phyloP scores from a whole-genome alignment of 2,329 filamentous ascomycete genomes.

The Elsinoe ampelina region DNA sequence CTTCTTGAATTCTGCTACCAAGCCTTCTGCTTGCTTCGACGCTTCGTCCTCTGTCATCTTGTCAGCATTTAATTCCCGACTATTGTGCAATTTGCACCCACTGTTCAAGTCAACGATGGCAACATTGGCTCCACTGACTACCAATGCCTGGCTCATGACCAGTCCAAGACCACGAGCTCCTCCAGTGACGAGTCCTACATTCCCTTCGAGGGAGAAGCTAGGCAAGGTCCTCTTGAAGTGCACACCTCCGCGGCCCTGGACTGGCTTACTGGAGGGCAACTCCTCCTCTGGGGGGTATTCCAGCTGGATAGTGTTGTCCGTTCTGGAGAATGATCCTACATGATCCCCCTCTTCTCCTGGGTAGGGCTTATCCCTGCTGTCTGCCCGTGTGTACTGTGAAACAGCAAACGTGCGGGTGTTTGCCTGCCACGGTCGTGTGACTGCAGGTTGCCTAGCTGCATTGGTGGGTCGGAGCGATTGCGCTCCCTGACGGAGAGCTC shows the following conservation, averaged over 20 bases:
- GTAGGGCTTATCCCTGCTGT: constrained; percentile 19
- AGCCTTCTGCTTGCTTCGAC: constrained; percentile 60
- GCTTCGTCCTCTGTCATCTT: constrained; percentile 64
- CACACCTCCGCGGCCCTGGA: constrained; percentile 66
- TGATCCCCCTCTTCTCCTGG: constrained; percentile 29
- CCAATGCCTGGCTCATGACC: constrained; percentile 86
- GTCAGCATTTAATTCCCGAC: not conserved
- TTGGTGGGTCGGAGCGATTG: not conserved
- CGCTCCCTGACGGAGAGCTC: not conserved
- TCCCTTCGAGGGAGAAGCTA: constrained; percentile 76
- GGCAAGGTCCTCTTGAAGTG: constrained; percentile 80
- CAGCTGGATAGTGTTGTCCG: constrained; percentile 66
- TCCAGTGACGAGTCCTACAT: constrained; percentile 78
- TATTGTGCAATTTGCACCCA: constrained; percentile 35
- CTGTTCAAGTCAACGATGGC: constrained; percentile 92
- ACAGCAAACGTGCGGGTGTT: constrained; percentile 17
- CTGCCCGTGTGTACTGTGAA: constrained; percentile 15
- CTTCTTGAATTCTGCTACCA: constrained; percentile 65
- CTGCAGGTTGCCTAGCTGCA: constrained; percentile 1
- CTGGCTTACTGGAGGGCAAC: constrained; percentile 60
- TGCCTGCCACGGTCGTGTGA: constrained; percentile 8
- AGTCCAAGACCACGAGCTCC: constrained; percentile 82
- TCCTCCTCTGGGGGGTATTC: constrained; percentile 74
- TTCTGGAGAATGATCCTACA: constrained; percentile 66
- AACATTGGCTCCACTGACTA: constrained; percentile 77